These are phyloP conservation scores for Marchantia polymorpha DNA, from an alignment of 225 moss, liverwort and hornwort species.

Conservation along the genomic window DNA sequence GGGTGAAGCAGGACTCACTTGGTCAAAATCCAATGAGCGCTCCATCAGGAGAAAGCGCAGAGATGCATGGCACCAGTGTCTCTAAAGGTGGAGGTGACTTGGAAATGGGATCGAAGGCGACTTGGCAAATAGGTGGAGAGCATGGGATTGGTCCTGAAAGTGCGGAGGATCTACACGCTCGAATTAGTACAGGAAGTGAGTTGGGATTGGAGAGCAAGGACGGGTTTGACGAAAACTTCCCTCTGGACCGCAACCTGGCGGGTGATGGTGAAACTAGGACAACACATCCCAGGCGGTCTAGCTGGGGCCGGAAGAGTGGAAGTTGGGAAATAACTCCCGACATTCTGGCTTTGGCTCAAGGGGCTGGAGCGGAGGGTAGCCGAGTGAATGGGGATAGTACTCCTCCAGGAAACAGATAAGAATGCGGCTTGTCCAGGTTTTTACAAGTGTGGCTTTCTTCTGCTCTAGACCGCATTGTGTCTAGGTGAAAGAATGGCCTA, in stretches of 20 bases:
- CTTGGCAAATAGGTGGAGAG: conserved; percentile 77
- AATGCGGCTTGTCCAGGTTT: conserved; percentile 15
- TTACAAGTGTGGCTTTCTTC: conserved; percentile 7
- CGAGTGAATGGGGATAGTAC: conserved; percentile 70
- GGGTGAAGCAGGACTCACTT: conserved; percentile 47
- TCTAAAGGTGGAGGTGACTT: conserved; percentile 62
- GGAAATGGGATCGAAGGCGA: conserved; percentile 81
- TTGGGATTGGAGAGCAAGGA: conserved; percentile 86
- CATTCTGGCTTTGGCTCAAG: conserved; percentile 64
- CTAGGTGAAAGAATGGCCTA: conserved; percentile 14
- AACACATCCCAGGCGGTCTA: conserved; percentile 78
- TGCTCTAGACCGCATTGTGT: conserved; percentile 2
- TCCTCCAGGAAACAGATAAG: conserved; percentile 73
- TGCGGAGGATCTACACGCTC: conserved; percentile 45
- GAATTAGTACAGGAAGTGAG: conserved; percentile 93
- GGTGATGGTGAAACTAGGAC: conserved; percentile 52
- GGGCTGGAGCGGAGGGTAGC: conserved; percentile 48
- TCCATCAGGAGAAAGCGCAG: conserved; percentile 46
- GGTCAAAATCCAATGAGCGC: conserved; percentile 46
- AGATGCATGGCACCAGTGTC: conserved; percentile 32
- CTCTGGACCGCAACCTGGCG: conserved; percentile 51
- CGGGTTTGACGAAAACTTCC: conserved; percentile 64
- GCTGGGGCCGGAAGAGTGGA: conserved; percentile 93
- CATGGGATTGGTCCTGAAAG: conserved; percentile 44
- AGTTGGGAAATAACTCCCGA: conserved; percentile 98